Percentiles rank a stretch among this genome's conserved stretches.
Evolutionary conservation across 129 eudicot species (phyloP).

Genomic region (Chrysanthemum makinoi): DNA sequence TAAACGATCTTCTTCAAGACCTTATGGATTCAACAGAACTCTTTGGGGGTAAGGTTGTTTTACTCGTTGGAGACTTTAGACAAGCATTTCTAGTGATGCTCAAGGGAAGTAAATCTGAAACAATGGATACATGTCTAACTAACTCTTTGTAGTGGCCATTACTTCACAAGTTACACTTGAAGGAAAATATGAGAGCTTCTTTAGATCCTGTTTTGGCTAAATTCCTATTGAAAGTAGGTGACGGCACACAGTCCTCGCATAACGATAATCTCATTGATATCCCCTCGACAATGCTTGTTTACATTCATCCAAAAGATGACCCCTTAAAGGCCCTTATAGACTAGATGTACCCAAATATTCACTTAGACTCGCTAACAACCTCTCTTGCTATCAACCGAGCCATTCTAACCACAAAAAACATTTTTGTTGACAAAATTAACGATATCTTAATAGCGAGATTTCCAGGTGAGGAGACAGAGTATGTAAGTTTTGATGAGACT

Average conservation of each 20-base stretch:
- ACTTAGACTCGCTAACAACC: not conserved
- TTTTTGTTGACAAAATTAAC: conserved; percentile 19
- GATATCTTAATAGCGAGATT: not conserved
- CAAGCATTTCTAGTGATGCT: no score
- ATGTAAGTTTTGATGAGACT: not conserved
- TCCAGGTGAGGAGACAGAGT: not conserved
- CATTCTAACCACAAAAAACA: not conserved
- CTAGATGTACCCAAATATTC: not conserved
- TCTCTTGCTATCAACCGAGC: not conserved
- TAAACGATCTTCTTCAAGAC: conserved; percentile 10
- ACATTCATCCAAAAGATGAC: not conserved
- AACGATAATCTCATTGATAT: not conserved
- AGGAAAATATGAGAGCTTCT: conserved; percentile 10
- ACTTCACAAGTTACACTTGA: not conserved
- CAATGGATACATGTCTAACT: not conserved
- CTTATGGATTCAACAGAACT: not conserved
- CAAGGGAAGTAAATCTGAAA: not conserved
- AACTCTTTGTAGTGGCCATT: conserved; percentile 20
- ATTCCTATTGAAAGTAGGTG: conserved; percentile 9
- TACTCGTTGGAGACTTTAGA: no score
- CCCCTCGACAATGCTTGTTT: not conserved
- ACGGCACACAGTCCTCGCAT: not conserved
- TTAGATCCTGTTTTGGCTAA: conserved; percentile 2
- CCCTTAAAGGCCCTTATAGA: not conserved
- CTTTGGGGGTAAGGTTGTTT: not conserved